Conservation (phyloP, 345 rosid species). For the Eucalyptus polyanthemos region DNA sequence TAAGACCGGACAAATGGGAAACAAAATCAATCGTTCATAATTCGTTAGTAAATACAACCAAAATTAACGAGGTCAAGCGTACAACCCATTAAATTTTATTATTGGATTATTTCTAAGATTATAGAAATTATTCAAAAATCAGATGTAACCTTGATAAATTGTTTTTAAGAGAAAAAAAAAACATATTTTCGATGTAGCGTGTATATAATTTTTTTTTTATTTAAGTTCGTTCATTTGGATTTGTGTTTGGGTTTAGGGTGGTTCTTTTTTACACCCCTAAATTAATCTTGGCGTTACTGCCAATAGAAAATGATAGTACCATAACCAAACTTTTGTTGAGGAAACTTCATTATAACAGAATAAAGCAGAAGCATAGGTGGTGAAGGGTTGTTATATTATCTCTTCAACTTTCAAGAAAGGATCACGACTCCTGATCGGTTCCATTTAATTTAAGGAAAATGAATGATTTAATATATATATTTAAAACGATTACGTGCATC, state of each 20-base stretch:
- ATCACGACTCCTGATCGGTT: neutral
- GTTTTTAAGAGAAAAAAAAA: too few relatives aligned
- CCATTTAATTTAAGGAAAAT: neutral
- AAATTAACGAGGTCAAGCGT: neutral
- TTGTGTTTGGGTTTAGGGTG: too few relatives aligned
- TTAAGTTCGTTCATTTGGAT: too few relatives aligned
- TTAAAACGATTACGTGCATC: too few relatives aligned
- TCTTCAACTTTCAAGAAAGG: neutral
- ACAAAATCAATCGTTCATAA: neutral
- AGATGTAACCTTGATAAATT: too few relatives aligned
- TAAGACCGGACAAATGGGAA: neutral
- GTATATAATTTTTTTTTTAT: too few relatives aligned
- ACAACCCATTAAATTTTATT: neutral
- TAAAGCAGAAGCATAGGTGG: neutral
- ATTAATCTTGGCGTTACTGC: too few relatives aligned
- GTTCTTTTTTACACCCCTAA: too few relatives aligned
- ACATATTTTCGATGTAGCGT: too few relatives aligned
- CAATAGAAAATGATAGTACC: too few relatives aligned
- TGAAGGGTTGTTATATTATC: neutral
- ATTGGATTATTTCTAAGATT: too few relatives aligned
- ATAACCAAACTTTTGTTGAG: too few relatives aligned
- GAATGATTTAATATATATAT: neutral
- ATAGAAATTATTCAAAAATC: neutral
- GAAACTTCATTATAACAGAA: neutral
- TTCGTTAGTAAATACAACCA: neutral